These are phyloP conservation scores for Salvia rosmarinus DNA, from an alignment of 257 asterid genomes.

Conservation along the genomic window DNA sequence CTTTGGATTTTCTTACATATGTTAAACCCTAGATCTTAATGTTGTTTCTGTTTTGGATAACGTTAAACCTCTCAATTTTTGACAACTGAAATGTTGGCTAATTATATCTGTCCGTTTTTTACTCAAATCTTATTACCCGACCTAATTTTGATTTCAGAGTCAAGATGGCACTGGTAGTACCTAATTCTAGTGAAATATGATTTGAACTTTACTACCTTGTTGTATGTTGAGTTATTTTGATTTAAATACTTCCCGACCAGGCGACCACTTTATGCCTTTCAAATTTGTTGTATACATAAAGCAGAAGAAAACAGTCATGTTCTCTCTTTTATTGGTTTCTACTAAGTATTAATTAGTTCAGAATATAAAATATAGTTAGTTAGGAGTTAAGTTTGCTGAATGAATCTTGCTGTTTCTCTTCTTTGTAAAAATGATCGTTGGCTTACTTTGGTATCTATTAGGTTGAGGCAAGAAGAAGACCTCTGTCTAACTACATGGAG, in stretches of 20 bases:
- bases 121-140: neutral
- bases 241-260: neutral
- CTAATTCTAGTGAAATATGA: neutral
- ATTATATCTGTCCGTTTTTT: too few species aligned
- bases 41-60: too few species aligned
- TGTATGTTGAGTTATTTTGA: neutral
- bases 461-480: slow-evolving; percentile 73
- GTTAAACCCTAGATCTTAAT: too few species aligned
- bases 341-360: neutral
- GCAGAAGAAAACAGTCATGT: neutral
- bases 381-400: neutral
- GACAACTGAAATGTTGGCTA: neutral
- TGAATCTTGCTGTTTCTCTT: neutral
- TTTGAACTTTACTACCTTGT: neutral
- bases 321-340: neutral
- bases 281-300: too few species aligned
- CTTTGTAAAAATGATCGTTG: neutral
- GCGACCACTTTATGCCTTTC: neutral
- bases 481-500: slow-evolving; percentile 75
- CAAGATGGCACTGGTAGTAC: neutral
- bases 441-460: slow-evolving; percentile 37
- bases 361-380: neutral
- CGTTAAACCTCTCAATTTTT: neutral
- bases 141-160: neutral
- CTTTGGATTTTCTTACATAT: neutral